Conservation (phyloP, 2,329 filamentous ascomycete genomes). For the Aureobasidium sp. region DNA sequence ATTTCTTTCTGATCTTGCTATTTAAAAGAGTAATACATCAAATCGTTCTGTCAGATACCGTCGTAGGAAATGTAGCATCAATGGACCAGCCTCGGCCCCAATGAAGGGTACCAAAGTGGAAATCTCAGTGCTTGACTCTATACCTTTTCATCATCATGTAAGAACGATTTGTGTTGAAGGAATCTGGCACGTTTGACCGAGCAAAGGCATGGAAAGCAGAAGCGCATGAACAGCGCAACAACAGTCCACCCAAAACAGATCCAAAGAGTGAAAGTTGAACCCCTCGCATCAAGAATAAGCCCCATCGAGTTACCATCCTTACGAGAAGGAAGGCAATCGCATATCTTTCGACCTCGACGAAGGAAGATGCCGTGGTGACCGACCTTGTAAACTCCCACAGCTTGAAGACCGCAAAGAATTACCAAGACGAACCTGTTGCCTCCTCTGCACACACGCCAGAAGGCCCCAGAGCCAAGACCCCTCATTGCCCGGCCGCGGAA, state of each 20-base stretch:
- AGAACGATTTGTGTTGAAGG: conserved; percentile 41
- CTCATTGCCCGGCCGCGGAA: conserved; percentile 50
- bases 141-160: conserved; percentile 85
- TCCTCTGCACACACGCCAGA: conserved; percentile 27
- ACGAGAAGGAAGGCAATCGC: conserved; percentile 68
- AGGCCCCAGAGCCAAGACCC: conserved; percentile 28
- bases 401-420: conserved; percentile 23
- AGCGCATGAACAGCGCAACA: conserved; percentile 17
- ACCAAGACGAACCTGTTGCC: conserved; percentile 24
- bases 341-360: conserved; percentile 98
- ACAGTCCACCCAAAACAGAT: conserved; percentile 33
- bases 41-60: conserved; percentile 28
- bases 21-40: too few species aligned
- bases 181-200: conserved; percentile 65
- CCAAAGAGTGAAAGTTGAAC: conserved; percentile 48
- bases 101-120: conserved; percentile 38
- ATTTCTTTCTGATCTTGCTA: neutral
- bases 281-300: conserved; percentile 99
- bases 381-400: conserved; percentile 26
- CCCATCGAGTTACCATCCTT: conserved; percentile 92
- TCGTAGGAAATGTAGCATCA: conserved; percentile 30
- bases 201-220: conserved; percentile 36
- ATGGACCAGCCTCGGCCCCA: conserved; percentile 32
- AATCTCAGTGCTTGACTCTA: conserved; percentile 98
- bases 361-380: conserved; percentile 51